phyloP scores from a whole-genome alignment of 495 filamentous ascomycete genomes.

The Cercophora newfieldiana region DNA sequence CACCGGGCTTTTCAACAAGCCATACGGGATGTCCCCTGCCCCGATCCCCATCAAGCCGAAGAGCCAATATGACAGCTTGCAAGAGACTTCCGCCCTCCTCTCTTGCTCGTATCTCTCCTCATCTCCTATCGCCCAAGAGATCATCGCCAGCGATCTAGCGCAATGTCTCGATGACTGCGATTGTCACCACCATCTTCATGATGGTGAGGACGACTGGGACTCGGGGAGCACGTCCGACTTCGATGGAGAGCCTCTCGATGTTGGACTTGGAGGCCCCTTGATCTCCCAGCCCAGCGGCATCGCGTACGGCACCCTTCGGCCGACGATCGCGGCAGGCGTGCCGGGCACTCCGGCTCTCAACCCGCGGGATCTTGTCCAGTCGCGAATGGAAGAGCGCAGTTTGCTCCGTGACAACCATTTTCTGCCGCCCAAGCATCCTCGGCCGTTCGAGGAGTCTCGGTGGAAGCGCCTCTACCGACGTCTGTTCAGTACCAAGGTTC shows the following conservation, averaged over 20 bases:
- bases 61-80: slow-evolving; percentile 7
- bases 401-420: slow-evolving; percentile 77
- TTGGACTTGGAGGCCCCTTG: slow-evolving; percentile 46
- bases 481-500: slow-evolving; percentile 49
- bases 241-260: slow-evolving; percentile 44
- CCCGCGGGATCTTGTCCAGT: slow-evolving; percentile 42
- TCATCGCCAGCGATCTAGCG: slow-evolving; percentile 68
- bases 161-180: slow-evolving; percentile 48
- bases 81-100: slow-evolving; percentile 37
- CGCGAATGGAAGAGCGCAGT: slow-evolving; percentile 70
- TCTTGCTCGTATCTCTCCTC: slow-evolving; percentile 40
- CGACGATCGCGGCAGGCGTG: slow-evolving; percentile 40
- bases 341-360: slow-evolving; percentile 61
- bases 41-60: slow-evolving; percentile 16
- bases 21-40: slow-evolving; percentile 18
- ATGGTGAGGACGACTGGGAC: slow-evolving; percentile 36
- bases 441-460: slow-evolving; percentile 17
- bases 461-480: slow-evolving; percentile 37
- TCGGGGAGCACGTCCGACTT: slow-evolving; percentile 10
- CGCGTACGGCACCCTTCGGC: slow-evolving; percentile 59
- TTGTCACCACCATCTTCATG: slow-evolving; percentile 14
- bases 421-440: slow-evolving; percentile 62
- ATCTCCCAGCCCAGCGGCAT: slow-evolving; percentile 68
- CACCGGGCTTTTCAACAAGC: background rate
- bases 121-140: slow-evolving; percentile 62